Percentiles rank a stretch among this genome's conserved stretches.
Evolutionary conservation across 441 rosid genomes (phyloP).

Genomic region (Lepidium campestre): DNA sequence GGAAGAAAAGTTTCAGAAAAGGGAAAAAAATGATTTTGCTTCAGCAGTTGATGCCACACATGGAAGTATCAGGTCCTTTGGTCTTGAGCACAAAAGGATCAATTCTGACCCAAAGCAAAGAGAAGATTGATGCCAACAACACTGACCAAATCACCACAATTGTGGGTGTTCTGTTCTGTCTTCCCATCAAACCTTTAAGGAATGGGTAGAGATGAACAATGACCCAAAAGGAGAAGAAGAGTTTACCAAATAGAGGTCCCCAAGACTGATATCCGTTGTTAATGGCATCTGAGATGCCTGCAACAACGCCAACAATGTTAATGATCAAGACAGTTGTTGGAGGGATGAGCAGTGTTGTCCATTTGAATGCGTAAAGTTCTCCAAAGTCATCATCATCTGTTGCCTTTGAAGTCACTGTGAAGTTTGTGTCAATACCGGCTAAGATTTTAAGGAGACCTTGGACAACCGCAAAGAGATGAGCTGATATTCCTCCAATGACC

Average conservation of each 20-base stretch:
- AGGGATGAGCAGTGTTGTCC: constrained; percentile 89
- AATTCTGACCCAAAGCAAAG: constrained; percentile 88
- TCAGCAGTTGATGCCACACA: constrained; percentile 90
- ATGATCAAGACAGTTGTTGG: constrained; percentile 85
- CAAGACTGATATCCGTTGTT: constrained; percentile 88
- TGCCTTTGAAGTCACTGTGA: constrained; percentile 92
- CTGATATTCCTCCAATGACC: constrained; percentile 95
- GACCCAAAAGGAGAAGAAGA: constrained; percentile 93
- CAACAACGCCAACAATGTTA: constrained; percentile 89
- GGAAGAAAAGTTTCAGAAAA: background rate
- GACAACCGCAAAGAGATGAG: constrained; percentile 84
- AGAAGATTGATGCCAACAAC: constrained; percentile 86
- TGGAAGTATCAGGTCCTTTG: constrained; percentile 76
- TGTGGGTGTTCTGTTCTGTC: constrained; percentile 91
- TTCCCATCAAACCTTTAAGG: constrained; percentile 97
- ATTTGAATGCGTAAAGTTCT: constrained; percentile 77
- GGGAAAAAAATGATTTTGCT: background rate
- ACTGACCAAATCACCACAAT: constrained; percentile 94
- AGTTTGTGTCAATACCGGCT: constrained; percentile 88
- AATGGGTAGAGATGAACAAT: constrained; percentile 94
- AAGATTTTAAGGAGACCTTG: constrained; percentile 80
- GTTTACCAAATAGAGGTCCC: constrained; percentile 93
- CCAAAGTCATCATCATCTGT: constrained; percentile 84
- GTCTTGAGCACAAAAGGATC: constrained; percentile 91
- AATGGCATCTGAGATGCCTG: constrained; percentile 87